Base-by-base conservation (phyloP, 2,329 filamentous ascomycete species). In the Drechslerella stenobrocha region DNA sequence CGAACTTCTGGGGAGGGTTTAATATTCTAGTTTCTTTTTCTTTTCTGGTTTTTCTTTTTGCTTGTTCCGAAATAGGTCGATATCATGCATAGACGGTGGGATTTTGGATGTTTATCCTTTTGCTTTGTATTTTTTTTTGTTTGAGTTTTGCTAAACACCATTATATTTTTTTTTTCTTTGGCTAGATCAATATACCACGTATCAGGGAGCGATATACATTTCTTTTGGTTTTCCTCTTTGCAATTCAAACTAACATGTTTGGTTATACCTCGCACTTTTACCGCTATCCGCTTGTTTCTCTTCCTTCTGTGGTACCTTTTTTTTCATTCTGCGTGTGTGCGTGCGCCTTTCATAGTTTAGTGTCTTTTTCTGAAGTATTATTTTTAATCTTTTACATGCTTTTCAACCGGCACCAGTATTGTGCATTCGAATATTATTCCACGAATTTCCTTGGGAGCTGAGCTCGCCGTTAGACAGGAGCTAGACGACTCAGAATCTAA, bases 61-160 rank as follows among this genome's bases (percentile, higher is more conserved):
- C n/a, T 51, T 53, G 37, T 52, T 48, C n/a, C 53, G 40, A 44
- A 45, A 47, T 47, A 48, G 48, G 48, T 58, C 50, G 42, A 52
- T 46, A 69, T 69, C 57, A 69, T 60, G 50, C 57, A 69, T 60
- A 69, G 55, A 69, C 24, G 63, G 63, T 55, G 55, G 63, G 47
- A 52, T 69, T 56, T 69, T 69, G 32, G 57, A 34, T 34, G 50
- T 61, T 60, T 20, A 18, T n/a, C 2, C 28, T 8, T 55, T 48
- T 13, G 15, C 34, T 52, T 60, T 55, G 13, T 50, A 15, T n/a
- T 42, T 50, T 47, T 44, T 44, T 2, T 9, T 42, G 28, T 57
- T 24, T 34, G 44, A 11, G 24, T 48, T 34, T 52, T 61, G 51
- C 53, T 42, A 52, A 52, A 52, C 46, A 65, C 52, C 60, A 52